These are phyloP conservation scores for Geranium incanum DNA, from an alignment of 441 rosid genomes.

Conservation along the genomic window DNA sequence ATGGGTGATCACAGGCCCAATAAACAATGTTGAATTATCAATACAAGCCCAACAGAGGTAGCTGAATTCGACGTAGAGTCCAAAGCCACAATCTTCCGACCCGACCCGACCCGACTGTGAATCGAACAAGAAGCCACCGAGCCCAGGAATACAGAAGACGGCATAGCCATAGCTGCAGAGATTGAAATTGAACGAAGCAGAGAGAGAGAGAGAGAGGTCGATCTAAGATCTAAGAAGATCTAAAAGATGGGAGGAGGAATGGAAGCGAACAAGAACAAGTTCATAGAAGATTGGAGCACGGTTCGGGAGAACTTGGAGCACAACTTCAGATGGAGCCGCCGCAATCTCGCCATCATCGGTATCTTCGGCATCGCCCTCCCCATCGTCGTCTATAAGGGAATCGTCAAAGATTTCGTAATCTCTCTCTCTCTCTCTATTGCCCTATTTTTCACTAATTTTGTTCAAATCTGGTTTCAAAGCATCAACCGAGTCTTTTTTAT, in stretches of 20 bases:
- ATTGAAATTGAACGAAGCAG: background rate
- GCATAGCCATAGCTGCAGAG: no score
- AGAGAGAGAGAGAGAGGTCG: slow-evolving; percentile 1
- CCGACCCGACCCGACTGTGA: no score
- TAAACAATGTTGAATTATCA: no score
- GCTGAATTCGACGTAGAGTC: no score
- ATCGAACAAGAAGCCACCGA: no score
- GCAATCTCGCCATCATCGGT: slow-evolving; percentile 52
- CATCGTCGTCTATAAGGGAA: slow-evolving; percentile 65
- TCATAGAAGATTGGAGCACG: slow-evolving; percentile 77
- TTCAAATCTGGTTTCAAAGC: background rate
- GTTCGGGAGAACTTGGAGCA: slow-evolving; percentile 78
- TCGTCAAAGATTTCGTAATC: slow-evolving; percentile 75
- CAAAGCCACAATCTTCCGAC: no score
- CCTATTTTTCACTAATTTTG: background rate
- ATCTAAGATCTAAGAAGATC: no score
- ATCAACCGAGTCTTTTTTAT: background rate
- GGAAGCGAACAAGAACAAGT: slow-evolving; percentile 76
- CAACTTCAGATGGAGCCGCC: slow-evolving; percentile 62
- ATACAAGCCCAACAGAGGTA: no score
- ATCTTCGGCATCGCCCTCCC: slow-evolving; percentile 81
- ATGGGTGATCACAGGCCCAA: no score
- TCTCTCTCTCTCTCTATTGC: background rate
- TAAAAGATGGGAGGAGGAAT: slow-evolving; percentile 75
- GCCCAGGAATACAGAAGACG: no score